phyloP scores from a whole-genome alignment of 2,329 filamentous ascomycete genomes.

The Domatiomyces catenatus region DNA sequence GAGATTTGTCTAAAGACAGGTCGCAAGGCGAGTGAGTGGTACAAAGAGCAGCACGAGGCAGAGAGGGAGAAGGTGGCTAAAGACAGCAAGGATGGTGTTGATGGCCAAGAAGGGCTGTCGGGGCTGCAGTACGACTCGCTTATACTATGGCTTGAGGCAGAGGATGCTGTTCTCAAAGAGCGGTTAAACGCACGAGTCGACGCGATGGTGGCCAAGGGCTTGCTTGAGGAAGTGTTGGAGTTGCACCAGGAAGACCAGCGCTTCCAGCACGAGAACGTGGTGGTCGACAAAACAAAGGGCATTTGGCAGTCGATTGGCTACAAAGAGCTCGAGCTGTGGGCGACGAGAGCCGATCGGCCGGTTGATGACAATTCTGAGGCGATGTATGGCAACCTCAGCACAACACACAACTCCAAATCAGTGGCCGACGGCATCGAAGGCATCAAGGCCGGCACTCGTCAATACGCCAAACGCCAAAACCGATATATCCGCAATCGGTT shows the following conservation, averaged over 20 bases:
- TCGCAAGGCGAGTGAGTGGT: constrained; percentile 67
- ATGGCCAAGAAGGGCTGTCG: constrained; percentile 11
- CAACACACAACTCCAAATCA: neutral
- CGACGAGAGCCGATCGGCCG: constrained; percentile 28
- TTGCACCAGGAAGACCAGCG: constrained; percentile 16
- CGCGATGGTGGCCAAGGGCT: constrained; percentile 58
- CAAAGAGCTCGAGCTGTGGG: constrained; percentile 70
- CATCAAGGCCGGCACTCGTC: constrained; percentile 68
- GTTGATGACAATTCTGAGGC: neutral
- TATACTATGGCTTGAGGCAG: constrained; percentile 76
- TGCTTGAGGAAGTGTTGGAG: constrained; percentile 45
- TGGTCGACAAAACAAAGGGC: constrained; percentile 59
- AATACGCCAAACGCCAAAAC: constrained; percentile 73
- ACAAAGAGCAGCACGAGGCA: constrained; percentile 50
- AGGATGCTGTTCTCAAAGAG: constrained; percentile 49
- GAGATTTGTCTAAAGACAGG: constrained; percentile 82
- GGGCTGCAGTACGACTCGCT: constrained; percentile 43
- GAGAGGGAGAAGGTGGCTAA: neutral
- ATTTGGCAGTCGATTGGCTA: constrained; percentile 97
- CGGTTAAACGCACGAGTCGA: constrained; percentile 66
- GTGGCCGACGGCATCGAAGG: constrained; percentile 44
- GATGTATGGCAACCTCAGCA: neutral
- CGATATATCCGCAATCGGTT: constrained; percentile 79
- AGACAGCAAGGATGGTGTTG: constrained; percentile 12
- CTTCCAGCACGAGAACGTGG: constrained; percentile 33